These are phyloP conservation scores for Globomyces pollinis-pini DNA, from an alignment of 192 early-diverging fungal species.

Conservation along the genomic window DNA sequence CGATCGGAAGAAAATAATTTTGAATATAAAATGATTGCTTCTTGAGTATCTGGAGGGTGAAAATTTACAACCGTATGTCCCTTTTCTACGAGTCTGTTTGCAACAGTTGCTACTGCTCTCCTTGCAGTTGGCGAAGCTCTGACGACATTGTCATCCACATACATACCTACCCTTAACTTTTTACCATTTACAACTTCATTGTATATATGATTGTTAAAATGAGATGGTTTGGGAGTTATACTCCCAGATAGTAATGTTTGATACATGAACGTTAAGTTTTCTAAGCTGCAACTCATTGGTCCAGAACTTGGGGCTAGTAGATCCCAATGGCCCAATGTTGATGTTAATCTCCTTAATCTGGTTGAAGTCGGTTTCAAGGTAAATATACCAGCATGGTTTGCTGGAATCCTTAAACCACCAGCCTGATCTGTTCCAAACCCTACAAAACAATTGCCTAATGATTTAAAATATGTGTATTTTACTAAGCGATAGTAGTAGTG, in stretches of 20 bases:
- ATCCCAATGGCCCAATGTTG: background rate
- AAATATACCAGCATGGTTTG: background rate
- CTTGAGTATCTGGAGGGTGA: background rate
- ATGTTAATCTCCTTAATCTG: background rate
- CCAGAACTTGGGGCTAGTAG: background rate
- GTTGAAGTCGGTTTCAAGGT: background rate
- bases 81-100: background rate
- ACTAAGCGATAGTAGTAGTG: background rate
- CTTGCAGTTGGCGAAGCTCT: background rate
- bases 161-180: background rate
- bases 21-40: constrained; percentile 5
- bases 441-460: background rate
- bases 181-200: background rate
- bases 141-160: constrained; percentile 6
- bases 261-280: background rate
- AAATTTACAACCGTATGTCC: constrained; percentile 6
- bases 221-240: background rate
- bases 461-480: too few relatives aligned
- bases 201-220: background rate
- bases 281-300: background rate
- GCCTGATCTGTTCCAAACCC: constrained; percentile 9
- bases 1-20: background rate
- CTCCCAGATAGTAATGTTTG: background rate
- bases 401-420: constrained; percentile 3
- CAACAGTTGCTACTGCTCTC: background rate